Evolutionary conservation across 352 stramenopile species (phyloP), one percentile per base, ranked within the genome.

Genomic region (Vaucheria bursata): DNA sequence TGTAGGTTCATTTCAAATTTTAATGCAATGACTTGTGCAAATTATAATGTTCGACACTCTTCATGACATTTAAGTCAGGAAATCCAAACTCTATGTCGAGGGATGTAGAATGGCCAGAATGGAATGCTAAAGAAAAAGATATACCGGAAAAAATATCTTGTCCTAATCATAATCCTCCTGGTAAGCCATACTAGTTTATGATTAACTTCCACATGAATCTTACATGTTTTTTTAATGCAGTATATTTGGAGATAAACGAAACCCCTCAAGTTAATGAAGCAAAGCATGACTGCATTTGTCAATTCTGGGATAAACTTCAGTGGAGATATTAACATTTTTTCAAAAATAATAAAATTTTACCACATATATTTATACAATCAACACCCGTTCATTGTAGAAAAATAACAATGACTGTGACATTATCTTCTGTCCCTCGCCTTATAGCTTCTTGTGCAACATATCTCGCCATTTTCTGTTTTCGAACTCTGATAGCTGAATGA

Each of bases 371-470:
- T n/a, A n/a, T n/a, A n/a, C n/a, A 18, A 59, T 18, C 45, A 59
- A 25, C 45, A 59, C 12, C 25, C 12, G 45, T 18, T 29, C 33
- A 69, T 69, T 66, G 36, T 3, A 95, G 87, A 89, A 90, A 96
- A 5, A 96, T 84, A 66, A 96, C 90, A 52, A 93, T 87, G 29
- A 96, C 91, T 5, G 90, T 94, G 1, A 94, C 89, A 65, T 96
- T 96, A 87, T 96, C 91, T 0, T 86, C 90, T 1, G 90, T 95
- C 74, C 91, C 91, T 29, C 91, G 85, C 64, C 92, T 90, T 2
- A 96, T 86, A 12, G 91, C 91, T 79, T 95, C 91, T 74, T 95
- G 89, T 65, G 93, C 90, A 12, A 96, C 85, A 64, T 96, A 96
- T 45, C 93, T 91, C 8, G 91, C 91, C 72, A 96, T 96, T 81